Evolutionary conservation across 495 filamentous ascomycete species (phyloP).

Genomic region (Neurospora sp.): DNA sequence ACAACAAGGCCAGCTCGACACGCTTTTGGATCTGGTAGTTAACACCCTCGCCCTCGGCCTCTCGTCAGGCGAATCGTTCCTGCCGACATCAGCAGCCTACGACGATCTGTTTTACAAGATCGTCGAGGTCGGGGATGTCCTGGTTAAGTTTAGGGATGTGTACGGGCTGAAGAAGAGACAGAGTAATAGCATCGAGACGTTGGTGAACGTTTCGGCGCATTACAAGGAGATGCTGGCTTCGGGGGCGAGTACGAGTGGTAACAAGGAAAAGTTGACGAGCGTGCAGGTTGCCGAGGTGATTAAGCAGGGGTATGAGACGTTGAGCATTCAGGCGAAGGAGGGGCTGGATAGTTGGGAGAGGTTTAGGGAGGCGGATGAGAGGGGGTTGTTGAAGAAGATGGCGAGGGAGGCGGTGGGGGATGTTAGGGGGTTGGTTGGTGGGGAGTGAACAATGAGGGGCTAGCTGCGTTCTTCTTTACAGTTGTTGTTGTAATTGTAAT

Average conservation of each 20-base stretch:
- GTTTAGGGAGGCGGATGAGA: conserved; percentile 68
- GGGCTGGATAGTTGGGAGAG: conserved; percentile 70
- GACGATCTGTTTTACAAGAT: conserved; percentile 98
- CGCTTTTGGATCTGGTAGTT: conserved; percentile 59
- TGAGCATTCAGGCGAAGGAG: conserved; percentile 77
- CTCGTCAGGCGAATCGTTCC: conserved; percentile 80
- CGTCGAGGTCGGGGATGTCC: conserved; percentile 77
- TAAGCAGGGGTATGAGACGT: conserved; percentile 88
- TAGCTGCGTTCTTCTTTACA: too few species aligned
- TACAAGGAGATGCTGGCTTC: conserved; percentile 66
- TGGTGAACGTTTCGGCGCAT: conserved; percentile 76
- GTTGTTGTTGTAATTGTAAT: background rate
- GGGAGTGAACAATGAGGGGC: too few species aligned
- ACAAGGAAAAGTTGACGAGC: conserved; percentile 54
- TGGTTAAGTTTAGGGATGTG: conserved; percentile 71
- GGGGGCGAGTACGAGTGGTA: conserved; percentile 31
- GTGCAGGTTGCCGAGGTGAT: conserved; percentile 82
- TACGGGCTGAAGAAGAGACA: conserved; percentile 47
- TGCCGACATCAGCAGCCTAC: conserved; percentile 80
- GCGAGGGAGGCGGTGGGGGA: conserved; percentile 66
- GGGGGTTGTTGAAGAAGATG: conserved; percentile 72
- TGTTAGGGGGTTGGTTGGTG: conserved; percentile 39
- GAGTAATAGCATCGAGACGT: conserved; percentile 64
- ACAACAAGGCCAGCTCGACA: conserved; percentile 38
- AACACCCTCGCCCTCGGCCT: conserved; percentile 80